These are phyloP conservation scores for Daldinia sp. DNA, from an alignment of 2,329 filamentous ascomycete species.

Conservation along the genomic window DNA sequence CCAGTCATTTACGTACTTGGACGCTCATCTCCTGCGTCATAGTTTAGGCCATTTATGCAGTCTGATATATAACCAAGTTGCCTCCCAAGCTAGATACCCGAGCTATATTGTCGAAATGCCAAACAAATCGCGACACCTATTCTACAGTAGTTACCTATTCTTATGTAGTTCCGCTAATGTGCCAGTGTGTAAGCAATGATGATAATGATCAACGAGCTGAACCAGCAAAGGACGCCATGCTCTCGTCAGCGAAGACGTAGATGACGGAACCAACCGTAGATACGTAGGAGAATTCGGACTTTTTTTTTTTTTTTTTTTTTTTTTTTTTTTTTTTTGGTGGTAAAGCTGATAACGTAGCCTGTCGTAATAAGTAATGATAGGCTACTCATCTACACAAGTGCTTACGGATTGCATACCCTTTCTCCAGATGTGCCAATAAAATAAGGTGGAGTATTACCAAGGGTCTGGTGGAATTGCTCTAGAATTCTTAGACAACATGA, in stretches of 20 bases:
- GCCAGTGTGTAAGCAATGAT: not conserved
- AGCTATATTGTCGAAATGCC: not conserved
- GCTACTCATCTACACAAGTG: constrained; percentile 11
- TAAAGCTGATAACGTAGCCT: not conserved
- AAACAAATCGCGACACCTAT: not conserved
- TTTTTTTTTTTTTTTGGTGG: no score
- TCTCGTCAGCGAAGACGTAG: constrained; percentile 16
- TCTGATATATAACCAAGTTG: no score
- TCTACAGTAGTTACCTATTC: constrained; percentile 3
- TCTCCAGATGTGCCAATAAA: constrained; percentile 10
- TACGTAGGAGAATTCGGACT: not conserved
- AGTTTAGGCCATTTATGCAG: not conserved
- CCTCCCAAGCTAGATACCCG: no score
- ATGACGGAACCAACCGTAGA: not conserved
- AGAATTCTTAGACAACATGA: not conserved
- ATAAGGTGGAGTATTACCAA: not conserved
- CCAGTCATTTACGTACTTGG: not conserved
- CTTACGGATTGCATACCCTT: constrained; percentile 21
- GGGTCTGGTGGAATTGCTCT: not conserved
- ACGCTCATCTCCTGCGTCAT: constrained; percentile 6
- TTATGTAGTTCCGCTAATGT: constrained; percentile 13
- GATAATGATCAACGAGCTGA: constrained; percentile 29
- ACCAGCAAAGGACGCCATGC: constrained; percentile 6
- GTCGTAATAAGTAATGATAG: constrained; percentile 10
- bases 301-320: no score